Base-by-base conservation (phyloP, 352 stramenopile species). In the Aphanomyces astaci region DNA sequence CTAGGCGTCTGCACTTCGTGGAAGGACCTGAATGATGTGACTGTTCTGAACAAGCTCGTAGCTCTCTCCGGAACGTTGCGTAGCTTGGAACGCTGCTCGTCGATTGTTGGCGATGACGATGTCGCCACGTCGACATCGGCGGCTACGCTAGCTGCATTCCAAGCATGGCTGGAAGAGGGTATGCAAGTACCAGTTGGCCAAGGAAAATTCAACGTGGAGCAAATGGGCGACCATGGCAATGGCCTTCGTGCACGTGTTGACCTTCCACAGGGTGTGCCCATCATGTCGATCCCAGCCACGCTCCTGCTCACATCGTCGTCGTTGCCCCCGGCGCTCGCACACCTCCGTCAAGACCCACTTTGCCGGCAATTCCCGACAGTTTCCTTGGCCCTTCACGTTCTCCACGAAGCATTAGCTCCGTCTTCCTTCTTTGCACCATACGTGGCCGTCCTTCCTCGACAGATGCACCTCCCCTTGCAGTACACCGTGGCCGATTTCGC, bases 381-480 rank as follows among this genome's bases (percentile, higher is more conserved):
- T 22, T 25, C 51, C 15, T 39, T 59, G 30, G 51, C 51, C 7
- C 51, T 59, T 25, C 51, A 59, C 24, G 27, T 59, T 30, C 51
- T 59, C 11, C n/a, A 59, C 30, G 51, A 59, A 36, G 51, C 51
- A 19, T 3, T 39, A 22, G 30, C 30, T 7, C 51, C 51, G 7
- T 33, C 51, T 7, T 59, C 51, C 0, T 32, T 17, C 19, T 86
- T 84, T 56, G 33, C 66, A 24, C 68, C 74, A 53, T 88, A 88
- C 65, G 67, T 86, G 22, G 63, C 65, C 2, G 73, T 86, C 54
- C 55, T 88, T 17, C 80, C 80, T 10, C 62, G 48, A 24, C 57
- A 15, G 1, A 86, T 88, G 52, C 68, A 78, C 32, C 73, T 88
- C 11, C 80, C 80, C 43, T 67, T 88, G 17, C 78, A 75, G 36